These are phyloP conservation scores for Candida insectorum DNA, from an alignment of 805 yeast species.

Conservation along the genomic window DNA sequence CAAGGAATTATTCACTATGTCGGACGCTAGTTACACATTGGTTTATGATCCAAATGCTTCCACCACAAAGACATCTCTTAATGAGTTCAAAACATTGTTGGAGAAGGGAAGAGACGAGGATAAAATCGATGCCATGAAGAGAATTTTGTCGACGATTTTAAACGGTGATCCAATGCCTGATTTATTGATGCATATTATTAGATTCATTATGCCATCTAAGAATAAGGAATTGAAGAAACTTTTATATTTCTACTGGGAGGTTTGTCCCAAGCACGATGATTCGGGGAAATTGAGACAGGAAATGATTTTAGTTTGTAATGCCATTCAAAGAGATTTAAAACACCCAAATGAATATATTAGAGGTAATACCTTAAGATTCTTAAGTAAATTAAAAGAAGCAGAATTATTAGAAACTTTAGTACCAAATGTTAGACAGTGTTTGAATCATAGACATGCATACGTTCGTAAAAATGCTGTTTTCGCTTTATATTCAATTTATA, in stretches of 20 bases:
- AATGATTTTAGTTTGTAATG: conserved; percentile 97
- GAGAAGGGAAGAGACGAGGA: conserved; percentile 89
- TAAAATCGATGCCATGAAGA: conserved; percentile 87
- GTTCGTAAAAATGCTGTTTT: conserved; percentile 96
- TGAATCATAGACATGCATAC: conserved; percentile 96
- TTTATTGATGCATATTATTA: conserved; percentile 91
- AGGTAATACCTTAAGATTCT: conserved; percentile 90
- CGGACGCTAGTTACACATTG: conserved; percentile 53
- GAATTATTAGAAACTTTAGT: conserved; percentile 94
- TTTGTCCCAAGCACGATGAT: conserved; percentile 84
- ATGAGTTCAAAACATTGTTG: conserved; percentile 71
- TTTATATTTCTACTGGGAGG: conserved; percentile 95
- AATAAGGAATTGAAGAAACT: conserved; percentile 89
- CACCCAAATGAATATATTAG: conserved; percentile 97
- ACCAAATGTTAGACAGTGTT: conserved; percentile 84
- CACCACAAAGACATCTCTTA: conserved; percentile 56
- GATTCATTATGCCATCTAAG: conserved; percentile 95
- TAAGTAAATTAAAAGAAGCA: conserved; percentile 86
- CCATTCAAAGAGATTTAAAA: conserved; percentile 94
- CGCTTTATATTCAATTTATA: conserved; percentile 79
- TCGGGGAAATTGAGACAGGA: conserved; percentile 95
- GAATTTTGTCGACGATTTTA: conserved; percentile 78
- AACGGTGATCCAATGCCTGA: conserved; percentile 93
- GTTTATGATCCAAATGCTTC: conserved; percentile 75
- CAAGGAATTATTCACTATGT: conserved; percentile 5